Evolutionary conservation across 257 asterid genomes (phyloP).

Genomic region (Ligustrum vulgare): DNA sequence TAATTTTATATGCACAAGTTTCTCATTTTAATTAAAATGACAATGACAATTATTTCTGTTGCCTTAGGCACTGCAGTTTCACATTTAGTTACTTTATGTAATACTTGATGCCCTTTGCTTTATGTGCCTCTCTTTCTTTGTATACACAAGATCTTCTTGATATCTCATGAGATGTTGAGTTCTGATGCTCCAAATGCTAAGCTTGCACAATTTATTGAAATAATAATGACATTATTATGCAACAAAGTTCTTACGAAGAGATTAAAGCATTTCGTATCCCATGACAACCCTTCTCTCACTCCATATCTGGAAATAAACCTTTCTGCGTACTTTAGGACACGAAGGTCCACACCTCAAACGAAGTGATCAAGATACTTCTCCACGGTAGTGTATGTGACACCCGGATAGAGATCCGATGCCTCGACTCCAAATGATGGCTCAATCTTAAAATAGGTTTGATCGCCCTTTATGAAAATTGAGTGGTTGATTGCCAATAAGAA

Average conservation of each 20-base stretch:
- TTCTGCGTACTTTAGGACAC: neutral
- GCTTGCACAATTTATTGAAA: neutral
- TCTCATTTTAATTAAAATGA: neutral
- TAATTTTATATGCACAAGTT: neutral
- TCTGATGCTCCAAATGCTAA: no score
- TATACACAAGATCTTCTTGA: no score
- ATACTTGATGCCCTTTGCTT: neutral
- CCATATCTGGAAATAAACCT: neutral
- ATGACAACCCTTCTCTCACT: neutral
- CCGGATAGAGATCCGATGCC: slow-evolving; percentile 34
- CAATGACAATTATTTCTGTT: neutral
- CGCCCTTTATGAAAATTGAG: slow-evolving; percentile 41
- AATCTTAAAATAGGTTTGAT: slow-evolving; percentile 37
- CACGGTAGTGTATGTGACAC: slow-evolving; percentile 22
- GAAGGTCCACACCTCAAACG: neutral
- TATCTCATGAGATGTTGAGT: no score
- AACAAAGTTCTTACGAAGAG: neutral
- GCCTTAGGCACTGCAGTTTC: neutral
- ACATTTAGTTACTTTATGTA: neutral
- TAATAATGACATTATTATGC: no score
- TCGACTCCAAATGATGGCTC: slow-evolving; percentile 47
- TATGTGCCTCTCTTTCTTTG: neutral
- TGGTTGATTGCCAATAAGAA: slow-evolving; percentile 29
- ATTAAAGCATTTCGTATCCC: neutral
- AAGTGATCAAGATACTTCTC: slow-evolving; percentile 30